phyloP scores from a whole-genome alignment of 2,329 filamentous ascomycete species.

The Alternaria solani region DNA sequence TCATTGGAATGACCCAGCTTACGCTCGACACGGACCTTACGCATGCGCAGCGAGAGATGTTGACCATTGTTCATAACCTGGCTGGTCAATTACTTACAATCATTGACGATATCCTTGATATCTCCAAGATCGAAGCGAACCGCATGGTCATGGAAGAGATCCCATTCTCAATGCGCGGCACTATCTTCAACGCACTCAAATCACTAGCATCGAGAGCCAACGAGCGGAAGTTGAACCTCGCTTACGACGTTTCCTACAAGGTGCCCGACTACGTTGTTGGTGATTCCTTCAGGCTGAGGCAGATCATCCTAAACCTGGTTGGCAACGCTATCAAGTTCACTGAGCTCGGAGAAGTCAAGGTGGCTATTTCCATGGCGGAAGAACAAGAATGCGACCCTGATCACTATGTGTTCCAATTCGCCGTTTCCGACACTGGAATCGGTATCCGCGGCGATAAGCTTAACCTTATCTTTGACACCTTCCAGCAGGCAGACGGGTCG shows the following conservation, averaged over 20 bases:
- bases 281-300: constrained; percentile 93
- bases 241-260: constrained; percentile 90
- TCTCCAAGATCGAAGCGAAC: constrained; percentile 86
- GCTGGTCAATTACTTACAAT: constrained; percentile 97
- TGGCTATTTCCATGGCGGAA: constrained; percentile 81
- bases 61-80: constrained; percentile 96
- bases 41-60: constrained; percentile 95
- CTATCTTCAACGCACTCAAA: constrained; percentile 96
- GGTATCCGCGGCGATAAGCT: constrained; percentile 95
- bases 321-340: constrained; percentile 99
- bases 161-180: constrained; percentile 90
- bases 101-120: constrained; percentile 81
- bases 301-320: constrained; percentile 96
- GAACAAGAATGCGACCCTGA: constrained; percentile 71
- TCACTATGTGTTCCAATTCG: constrained; percentile 94
- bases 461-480: constrained; percentile 97
- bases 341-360: constrained; percentile 92
- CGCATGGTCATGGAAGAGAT: constrained; percentile 99
- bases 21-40: constrained; percentile 94
- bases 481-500: constrained; percentile 97
- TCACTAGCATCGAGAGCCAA: constrained; percentile 97
- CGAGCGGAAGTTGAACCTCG: constrained; percentile 91
- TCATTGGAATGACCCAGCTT: constrained; percentile 97
- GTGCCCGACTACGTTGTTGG: constrained; percentile 96
- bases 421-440: constrained; percentile 95